Evolutionary conservation across 768 basidiomycete genomes (phyloP).

Genomic region (Psilocybe tampanensis): DNA sequence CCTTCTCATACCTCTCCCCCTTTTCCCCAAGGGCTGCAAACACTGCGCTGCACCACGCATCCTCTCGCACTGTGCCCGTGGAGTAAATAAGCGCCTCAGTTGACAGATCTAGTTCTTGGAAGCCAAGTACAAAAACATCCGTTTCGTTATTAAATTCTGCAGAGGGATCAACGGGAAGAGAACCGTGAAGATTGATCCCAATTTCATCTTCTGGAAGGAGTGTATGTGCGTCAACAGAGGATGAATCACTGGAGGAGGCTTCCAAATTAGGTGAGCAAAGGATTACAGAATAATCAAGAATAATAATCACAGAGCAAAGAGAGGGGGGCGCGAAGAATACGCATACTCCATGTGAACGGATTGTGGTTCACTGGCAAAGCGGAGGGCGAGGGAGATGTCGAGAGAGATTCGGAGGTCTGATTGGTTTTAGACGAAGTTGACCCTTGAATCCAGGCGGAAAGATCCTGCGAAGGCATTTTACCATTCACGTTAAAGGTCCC

Average conservation of each 20-base stretch:
- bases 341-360: constrained; percentile 28
- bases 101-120: constrained; percentile 82
- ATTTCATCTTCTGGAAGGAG: background rate
- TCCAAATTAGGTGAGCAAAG: background rate
- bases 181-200: constrained; percentile 3
- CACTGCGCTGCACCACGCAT: constrained; percentile 69
- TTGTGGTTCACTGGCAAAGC: constrained; percentile 32
- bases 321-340: background rate
- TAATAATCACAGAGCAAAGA: background rate
- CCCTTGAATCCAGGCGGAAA: constrained; percentile 63
- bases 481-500: constrained; percentile 91
- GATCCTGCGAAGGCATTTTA: constrained; percentile 69
- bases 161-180: constrained; percentile 26
- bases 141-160: constrained; percentile 40
- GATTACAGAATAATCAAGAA: background rate
- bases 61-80: constrained; percentile 61
- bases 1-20: constrained; percentile 67
- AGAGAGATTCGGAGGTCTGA: constrained; percentile 27
- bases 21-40: constrained; percentile 75
- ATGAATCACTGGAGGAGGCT: background rate
- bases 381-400: constrained; percentile 40
- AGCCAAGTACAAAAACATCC: constrained; percentile 74
- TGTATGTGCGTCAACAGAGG: background rate
- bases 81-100: constrained; percentile 78
- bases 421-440: background rate